Conservation (phyloP, 768 basidiomycete genomes). For the Trametes meyenii region DNA sequence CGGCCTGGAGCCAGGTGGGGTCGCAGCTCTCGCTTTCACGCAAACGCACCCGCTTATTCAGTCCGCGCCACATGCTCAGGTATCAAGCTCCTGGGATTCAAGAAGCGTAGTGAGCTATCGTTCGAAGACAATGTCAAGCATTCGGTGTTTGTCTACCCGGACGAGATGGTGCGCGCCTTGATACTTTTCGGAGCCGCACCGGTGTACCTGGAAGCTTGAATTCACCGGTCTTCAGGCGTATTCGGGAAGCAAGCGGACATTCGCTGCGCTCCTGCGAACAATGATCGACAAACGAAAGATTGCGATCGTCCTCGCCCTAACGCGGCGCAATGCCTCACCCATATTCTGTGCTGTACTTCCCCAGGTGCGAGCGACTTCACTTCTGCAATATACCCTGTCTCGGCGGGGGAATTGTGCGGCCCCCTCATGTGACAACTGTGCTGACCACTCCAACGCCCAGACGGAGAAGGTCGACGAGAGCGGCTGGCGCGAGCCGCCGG, state of each 20-base stretch:
- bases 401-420: background rate
- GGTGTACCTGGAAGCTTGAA: background rate
- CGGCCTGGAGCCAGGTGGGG: constrained; percentile 72
- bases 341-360: constrained; percentile 85
- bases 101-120: constrained; percentile 62
- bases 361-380: constrained; percentile 54
- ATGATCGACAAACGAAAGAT: constrained; percentile 83
- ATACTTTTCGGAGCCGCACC: background rate
- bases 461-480: constrained; percentile 69
- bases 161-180: constrained; percentile 67
- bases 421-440: constrained; percentile 5
- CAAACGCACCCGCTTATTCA: constrained; percentile 1
- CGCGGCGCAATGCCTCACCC: constrained; percentile 73
- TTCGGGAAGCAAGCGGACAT: constrained; percentile 91
- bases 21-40: background rate
- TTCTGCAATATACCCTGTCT: constrained; percentile 17
- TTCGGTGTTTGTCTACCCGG: constrained; percentile 88
- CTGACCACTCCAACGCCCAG: constrained; percentile 39
- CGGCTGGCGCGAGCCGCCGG: constrained; percentile 83
- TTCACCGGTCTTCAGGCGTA: constrained; percentile 52
- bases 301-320: constrained; percentile 72
- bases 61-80: constrained; percentile 44
- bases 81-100: constrained; percentile 93
- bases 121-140: constrained; percentile 95
- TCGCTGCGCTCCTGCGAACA: constrained; percentile 81